phyloP scores from a whole-genome alignment of 306 rosid genomes.

The Biancaea sappan region DNA sequence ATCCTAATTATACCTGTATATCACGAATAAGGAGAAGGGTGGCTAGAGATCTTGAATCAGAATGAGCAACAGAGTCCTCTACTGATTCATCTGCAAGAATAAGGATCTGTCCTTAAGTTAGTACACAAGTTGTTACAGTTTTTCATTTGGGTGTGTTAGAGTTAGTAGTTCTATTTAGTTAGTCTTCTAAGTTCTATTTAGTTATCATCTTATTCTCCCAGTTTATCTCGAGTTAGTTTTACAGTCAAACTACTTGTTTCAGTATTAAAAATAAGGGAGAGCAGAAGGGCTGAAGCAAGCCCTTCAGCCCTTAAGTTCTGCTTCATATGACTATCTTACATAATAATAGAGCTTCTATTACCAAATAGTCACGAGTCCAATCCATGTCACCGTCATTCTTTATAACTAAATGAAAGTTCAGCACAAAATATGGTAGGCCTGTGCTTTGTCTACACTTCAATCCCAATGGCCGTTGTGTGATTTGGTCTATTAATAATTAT shows the following conservation, averaged over 20 bases:
- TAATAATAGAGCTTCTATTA: too few species aligned
- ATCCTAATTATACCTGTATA: constrained; percentile 67
- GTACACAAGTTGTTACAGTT: constrained; percentile 44
- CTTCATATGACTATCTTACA: too few species aligned
- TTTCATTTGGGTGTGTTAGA: neutral
- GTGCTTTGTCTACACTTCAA: too few species aligned
- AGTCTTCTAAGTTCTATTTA: neutral
- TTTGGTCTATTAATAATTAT: too few species aligned
- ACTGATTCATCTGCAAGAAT: constrained; percentile 98
- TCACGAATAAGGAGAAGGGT: constrained; percentile 98
- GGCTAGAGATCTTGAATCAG: constrained; percentile 94
- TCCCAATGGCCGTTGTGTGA: too few species aligned
- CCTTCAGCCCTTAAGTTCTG: too few species aligned
- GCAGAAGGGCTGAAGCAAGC: too few species aligned
- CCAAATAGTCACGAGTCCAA: too few species aligned
- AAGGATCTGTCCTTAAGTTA: constrained; percentile 86
- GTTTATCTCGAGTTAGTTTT: neutral
- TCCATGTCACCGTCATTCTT: too few species aligned
- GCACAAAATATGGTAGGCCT: too few species aligned
- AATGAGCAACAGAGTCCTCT: constrained; percentile 95
- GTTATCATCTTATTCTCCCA: too few species aligned
- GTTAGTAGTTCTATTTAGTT: neutral
- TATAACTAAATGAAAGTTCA: too few species aligned
- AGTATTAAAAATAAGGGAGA: neutral
- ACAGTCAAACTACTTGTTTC: neutral